Base-by-base conservation (phyloP, 352 stramenopile genomes). In the Globisporangium acanthophoron region DNA sequence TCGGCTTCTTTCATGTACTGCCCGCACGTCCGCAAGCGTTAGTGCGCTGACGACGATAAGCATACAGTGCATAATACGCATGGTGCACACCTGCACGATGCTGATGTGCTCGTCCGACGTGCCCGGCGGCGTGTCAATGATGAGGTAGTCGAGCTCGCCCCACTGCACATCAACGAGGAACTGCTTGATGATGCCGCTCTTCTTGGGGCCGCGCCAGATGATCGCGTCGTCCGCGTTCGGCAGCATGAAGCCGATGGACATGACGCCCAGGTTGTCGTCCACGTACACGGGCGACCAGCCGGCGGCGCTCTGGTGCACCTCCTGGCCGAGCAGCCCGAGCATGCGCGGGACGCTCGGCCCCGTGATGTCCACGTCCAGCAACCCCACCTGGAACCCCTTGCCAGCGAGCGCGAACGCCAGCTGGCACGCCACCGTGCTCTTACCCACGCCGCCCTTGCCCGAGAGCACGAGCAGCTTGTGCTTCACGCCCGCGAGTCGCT, bases 61-160 rank as follows among this genome's bases (percentile, higher is more conserved):
- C 18, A 47, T 1, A 54, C 35, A 58, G 3, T 57, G 37, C 24
- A 13, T n/a, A n/a, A 64, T 18, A 37, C n/a, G 27, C 48, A 20
- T 27, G 24, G 24, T 27, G 24, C 15, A 43, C 61, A 87, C 76
- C 73, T 99, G 97, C 11, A 99, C 97, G 54, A 99, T 99, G 47
- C 93, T 99, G 69, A 99, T 99, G 78, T 99, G 98, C 70, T 99
- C 98, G 67, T 99, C 98, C 37, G 92, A 99, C 18, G 98, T 99
- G 48, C 98, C 98, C 8, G 98, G 98, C 4, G 98, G 98, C 62
- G 97, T 99, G 76, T 99, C 97, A 41, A 99, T 97, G 66, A 99
- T 97, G 43, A 99, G 78, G 70, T 99, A 99, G 81, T 99, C 98
- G 45, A 99, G 88, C 39, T 97, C 80, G 18, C 97, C 97, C 98